A percentile compares a stretch with the other conserved stretches of the same genome.
Conservation (phyloP, 139 green algal species). For the Pseudopediastrum boryanum region DNA sequence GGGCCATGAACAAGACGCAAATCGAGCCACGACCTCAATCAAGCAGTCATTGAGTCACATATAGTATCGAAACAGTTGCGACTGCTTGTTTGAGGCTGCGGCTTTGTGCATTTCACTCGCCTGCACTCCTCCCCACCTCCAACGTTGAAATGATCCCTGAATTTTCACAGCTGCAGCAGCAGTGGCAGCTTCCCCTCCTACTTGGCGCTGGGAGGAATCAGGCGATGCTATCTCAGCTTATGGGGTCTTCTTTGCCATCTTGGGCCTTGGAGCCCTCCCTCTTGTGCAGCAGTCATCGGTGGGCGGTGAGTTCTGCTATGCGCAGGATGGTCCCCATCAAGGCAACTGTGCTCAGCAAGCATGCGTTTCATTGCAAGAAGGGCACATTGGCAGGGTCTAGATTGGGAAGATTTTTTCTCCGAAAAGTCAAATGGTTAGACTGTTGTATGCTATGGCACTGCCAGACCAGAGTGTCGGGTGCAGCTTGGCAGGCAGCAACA, state of each 20-base stretch:
- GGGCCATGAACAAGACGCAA: no score
- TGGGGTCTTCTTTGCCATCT: conserved; percentile 43
- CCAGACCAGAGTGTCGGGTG: no score
- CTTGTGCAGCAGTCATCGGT: neutral
- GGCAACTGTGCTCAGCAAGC: neutral
- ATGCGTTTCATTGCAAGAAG: neutral
- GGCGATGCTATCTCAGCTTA: conserved; percentile 61
- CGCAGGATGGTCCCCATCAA: neutral
- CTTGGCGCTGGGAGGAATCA: conserved; percentile 61
- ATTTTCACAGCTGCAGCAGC: conserved; percentile 5
- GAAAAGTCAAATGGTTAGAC: no score
- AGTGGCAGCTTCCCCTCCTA: neutral
- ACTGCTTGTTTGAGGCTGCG: no score
- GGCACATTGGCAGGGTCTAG: neutral
- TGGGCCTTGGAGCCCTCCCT: conserved; percentile 43
- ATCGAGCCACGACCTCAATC: no score
- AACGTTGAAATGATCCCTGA: no score
- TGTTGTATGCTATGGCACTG: no score
- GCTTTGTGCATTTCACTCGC: no score
- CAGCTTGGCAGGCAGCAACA: no score
- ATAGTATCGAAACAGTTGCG: no score
- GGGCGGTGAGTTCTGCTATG: neutral
- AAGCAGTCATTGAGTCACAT: no score
- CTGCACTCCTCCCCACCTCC: no score
- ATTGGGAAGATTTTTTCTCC: neutral